Conservation (phyloP, 371 early-diverging fungal species). For the Rhizomucor miehei region DNA sequence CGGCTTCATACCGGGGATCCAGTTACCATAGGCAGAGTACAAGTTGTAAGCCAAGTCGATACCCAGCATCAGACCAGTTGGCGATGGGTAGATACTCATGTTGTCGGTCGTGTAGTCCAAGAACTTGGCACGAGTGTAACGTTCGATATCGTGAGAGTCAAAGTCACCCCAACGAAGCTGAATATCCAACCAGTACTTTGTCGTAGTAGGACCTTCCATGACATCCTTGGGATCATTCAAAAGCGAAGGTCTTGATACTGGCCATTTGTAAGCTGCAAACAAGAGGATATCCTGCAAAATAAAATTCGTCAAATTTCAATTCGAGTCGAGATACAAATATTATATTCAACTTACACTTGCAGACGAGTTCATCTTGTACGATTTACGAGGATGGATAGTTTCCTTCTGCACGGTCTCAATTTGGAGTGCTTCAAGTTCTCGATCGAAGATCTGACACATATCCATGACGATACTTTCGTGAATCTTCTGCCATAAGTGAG, state of each 20-base stretch:
- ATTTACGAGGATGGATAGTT: slow-evolving; percentile 98
- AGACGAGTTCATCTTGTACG: slow-evolving; percentile 95
- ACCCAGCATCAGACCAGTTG: slow-evolving; percentile 96
- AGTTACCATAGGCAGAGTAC: slow-evolving; percentile 91
- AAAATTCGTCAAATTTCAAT: not conserved
- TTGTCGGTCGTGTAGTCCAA: slow-evolving; percentile 97
- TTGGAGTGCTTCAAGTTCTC: slow-evolving; percentile 95
- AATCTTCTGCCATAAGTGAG: slow-evolving; percentile 99
- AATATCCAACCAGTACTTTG: slow-evolving; percentile 98
- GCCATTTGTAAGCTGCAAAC: slow-evolving; percentile 98
- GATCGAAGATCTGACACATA: slow-evolving; percentile 95
- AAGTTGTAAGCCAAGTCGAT: slow-evolving; percentile 97
- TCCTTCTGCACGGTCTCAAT: slow-evolving; percentile 99
- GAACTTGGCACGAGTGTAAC: slow-evolving; percentile 98
- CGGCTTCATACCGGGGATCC: slow-evolving; percentile 99
- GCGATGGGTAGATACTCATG: slow-evolving; percentile 98
- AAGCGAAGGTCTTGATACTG: slow-evolving; percentile 91
- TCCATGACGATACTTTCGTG: slow-evolving; percentile 96
- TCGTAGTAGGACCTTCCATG: slow-evolving; percentile 95
- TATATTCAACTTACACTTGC: slow-evolving; percentile 17
- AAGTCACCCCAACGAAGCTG: slow-evolving; percentile 99
- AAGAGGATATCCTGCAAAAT: slow-evolving; percentile 88
- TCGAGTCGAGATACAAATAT: not conserved
- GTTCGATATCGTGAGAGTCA: slow-evolving; percentile 97
- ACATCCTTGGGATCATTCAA: slow-evolving; percentile 88